These are phyloP conservation scores for Penicillium italicum DNA, from an alignment of 2,329 filamentous ascomycete genomes.

Conservation along the genomic window DNA sequence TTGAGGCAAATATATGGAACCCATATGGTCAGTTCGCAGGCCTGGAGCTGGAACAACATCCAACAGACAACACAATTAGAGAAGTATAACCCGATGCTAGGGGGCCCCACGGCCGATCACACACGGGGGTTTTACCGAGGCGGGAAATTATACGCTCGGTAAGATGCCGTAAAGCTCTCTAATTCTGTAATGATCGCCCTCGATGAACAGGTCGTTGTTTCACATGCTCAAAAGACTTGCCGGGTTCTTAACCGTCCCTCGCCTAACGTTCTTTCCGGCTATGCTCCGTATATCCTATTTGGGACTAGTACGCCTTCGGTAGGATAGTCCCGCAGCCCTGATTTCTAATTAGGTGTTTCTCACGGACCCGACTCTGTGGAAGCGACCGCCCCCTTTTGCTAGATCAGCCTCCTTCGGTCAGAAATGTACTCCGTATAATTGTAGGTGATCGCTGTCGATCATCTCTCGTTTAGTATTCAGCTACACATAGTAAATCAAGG, in stretches of 20 bases:
- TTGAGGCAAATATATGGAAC: background rate
- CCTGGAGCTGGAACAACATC: background rate
- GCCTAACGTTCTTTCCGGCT: background rate
- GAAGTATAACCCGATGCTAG: background rate
- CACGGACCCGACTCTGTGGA: background rate
- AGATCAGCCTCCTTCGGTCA: background rate
- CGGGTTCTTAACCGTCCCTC: background rate
- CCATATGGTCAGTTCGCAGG: background rate
- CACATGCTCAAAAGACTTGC: constrained; percentile 5
- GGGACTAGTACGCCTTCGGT: background rate
- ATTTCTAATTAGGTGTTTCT: background rate
- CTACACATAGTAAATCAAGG: constrained; percentile 7
- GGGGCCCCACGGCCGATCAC: constrained; percentile 12
- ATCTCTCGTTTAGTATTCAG: constrained; percentile 14
- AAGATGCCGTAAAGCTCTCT: constrained; percentile 2
- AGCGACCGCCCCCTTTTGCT: background rate
- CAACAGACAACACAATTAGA: no score
- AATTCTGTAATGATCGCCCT: background rate
- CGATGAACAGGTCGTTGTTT: constrained; percentile 23
- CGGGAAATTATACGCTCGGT: constrained; percentile 1
- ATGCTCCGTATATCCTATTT: background rate
- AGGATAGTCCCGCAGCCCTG: background rate
- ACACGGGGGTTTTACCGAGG: constrained; percentile 24
- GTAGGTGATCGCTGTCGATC: constrained; percentile 6
- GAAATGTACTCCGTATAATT: background rate